Evolutionary conservation across 2,329 filamentous ascomycete species (phyloP), one percentile per base, ranked within the genome.

Genomic region (Chrysoporthe austroafricana): DNA sequence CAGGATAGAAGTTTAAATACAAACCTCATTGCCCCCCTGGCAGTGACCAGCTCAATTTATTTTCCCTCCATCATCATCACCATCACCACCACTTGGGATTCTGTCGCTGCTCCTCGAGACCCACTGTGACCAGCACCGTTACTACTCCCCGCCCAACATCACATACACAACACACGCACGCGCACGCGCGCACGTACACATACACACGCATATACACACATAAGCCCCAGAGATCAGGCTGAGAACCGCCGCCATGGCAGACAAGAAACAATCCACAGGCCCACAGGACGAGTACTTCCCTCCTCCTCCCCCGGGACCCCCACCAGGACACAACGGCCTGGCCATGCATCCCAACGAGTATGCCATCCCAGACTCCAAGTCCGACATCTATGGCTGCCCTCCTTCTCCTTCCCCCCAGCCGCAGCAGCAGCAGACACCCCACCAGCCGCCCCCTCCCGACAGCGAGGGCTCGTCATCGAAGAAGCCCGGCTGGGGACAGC

Each of bases 261-360:
- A 65, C 21, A 68, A 62, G 54, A 70, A 50, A 18, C 63, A 60
- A 21, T 39, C 54, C 16, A n/a, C 42, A 14, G 42, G 68, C 21
- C 68, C 62, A 1, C 50, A 59, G 57, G 59, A 56, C 43, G 63
- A 70, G 14, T 67, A 69, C 54, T 73, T 74, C 54, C 73, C 74
- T 1, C 74, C 73, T 48, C 75, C 73, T 18, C 74, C 74, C 36
- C 72, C 74, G 0, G 74, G 73, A 1, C 72, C 74, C 16, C 74
- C 73, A 4, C 73, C 74, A 4, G 61, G 62, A 67, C 71, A 74
- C 6, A 70, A 68, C 26, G 59, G 66, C 9, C 65, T 70, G n/a
- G 68, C 71, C 16, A 71, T 71, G 61, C 75, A 76, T 50, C 46
- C 74, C 26, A 71, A 73, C 67, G 73, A 73, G 57, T 72, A 66